Conservation (phyloP, 148 eudicot genomes). For the Dianthus caryophyllus region DNA sequence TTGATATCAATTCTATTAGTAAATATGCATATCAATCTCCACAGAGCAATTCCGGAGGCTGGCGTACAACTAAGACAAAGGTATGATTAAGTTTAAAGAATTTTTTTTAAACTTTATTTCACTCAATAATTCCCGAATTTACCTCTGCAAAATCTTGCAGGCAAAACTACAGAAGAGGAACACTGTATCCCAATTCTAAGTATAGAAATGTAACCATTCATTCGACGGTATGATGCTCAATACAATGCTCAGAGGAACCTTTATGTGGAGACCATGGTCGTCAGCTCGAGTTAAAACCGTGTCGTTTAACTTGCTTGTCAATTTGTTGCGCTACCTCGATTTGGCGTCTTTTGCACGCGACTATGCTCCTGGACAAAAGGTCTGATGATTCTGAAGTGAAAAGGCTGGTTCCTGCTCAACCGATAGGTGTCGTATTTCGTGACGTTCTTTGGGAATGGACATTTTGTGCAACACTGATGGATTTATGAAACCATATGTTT, state of each 20-base stretch:
- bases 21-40: constrained; percentile 49
- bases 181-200: constrained; percentile 24
- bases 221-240: neutral
- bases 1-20: constrained; percentile 37
- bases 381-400: constrained; percentile 1
- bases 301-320: neutral
- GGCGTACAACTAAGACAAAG: constrained; percentile 76
- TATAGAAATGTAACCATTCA: too few species aligned
- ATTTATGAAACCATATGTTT: neutral
- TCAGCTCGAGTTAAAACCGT: neutral
- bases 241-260: neutral
- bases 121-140: constrained; percentile 5
- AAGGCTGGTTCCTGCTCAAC: neutral
- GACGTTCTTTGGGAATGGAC: too few species aligned
- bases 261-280: neutral
- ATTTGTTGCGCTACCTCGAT: neutral
- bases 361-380: neutral
- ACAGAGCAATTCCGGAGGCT: constrained; percentile 50
- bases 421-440: neutral
- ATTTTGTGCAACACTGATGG: too few species aligned
- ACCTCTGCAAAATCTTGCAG: constrained; percentile 40
- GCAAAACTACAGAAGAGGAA: constrained; percentile 52
- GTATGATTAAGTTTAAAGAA: constrained; percentile 31
- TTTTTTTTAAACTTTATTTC: neutral
- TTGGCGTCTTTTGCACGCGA: neutral